Evolutionary conservation across 192 early-diverging fungal genomes (phyloP), one percentile per base, ranked within the genome.

Genomic region (Backusella morwellensis): DNA sequence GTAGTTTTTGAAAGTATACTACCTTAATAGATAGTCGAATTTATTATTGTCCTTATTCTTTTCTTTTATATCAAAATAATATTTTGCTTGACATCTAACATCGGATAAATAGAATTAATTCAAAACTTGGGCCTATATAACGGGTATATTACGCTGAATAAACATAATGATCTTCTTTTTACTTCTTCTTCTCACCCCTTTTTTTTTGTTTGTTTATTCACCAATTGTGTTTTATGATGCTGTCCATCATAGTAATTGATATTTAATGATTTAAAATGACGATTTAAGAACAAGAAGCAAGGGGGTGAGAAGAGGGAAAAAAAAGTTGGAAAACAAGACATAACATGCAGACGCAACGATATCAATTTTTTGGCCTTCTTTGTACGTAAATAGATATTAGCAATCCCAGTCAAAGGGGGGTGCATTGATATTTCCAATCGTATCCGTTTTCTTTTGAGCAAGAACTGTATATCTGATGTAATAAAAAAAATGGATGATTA

Each of bases 251-350:
- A 63, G 26, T 7, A 23, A 63, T 63, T 63, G 23, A 29, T 63
- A 63, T 9, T 29, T 29, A 63, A 63, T 63, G 56, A 63, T 63
- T 63, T 63, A 63, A 63, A 63, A 63, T 63, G 56, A 63, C 56
- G 56, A 63, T 63, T 63, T 50, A n/a, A 50, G 47, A 50, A 50
- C 9, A 63, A 29, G 56, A 63, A 29, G 56, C 9, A 63, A 29
- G 56, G 23, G 21, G 54, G 54, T 21, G 54, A 59, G 23, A 26
- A 26, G 54, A 59, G 4, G 12, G 1, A 14, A 63, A 63, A 54
- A 50, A 50, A 50, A n/a, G 47, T 50, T 29, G 26, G 56, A 63
- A 11, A 63, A 63, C 23, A 63, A 63, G n/a, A 63, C 56, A 14
- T 2, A 29, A 29, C 12, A 29, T 63, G 26, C 26, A 29, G 9